Conservation (phyloP, 345 rosid genomes). For the Heritiera fomes region DNA sequence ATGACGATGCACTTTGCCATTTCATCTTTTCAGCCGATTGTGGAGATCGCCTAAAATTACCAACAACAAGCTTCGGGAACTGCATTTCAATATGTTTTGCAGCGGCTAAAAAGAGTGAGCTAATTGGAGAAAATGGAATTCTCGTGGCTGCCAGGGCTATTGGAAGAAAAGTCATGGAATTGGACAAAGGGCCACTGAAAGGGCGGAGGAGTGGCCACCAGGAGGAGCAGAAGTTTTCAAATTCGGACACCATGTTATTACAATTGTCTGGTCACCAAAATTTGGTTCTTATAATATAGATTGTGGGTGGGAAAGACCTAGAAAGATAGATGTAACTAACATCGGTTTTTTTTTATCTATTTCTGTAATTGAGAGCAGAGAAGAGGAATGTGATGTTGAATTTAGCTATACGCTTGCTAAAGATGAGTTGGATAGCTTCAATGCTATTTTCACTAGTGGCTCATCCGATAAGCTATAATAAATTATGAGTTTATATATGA, state of each 20-base stretch:
- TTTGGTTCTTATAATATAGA: slow-evolving; percentile 34
- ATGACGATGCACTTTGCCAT: too few species aligned
- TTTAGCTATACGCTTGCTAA: slow-evolving; percentile 30
- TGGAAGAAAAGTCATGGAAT: slow-evolving; percentile 30
- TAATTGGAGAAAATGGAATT: slow-evolving; percentile 38
- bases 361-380: slow-evolving; percentile 26
- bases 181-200: slow-evolving; percentile 29
- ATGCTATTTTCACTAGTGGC: too few species aligned
- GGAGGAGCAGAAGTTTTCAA: slow-evolving; percentile 26
- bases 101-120: slow-evolving; percentile 20
- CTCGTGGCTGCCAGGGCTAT: slow-evolving; percentile 40
- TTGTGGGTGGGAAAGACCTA: slow-evolving; percentile 55
- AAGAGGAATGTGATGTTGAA: slow-evolving; percentile 31
- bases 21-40: too few species aligned
- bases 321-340: slow-evolving; percentile 38
- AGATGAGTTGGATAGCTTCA: slow-evolving; percentile 28
- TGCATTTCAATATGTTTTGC: slow-evolving; percentile 25
- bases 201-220: slow-evolving; percentile 36
- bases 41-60: slow-evolving; percentile 18
- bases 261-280: slow-evolving; percentile 39
- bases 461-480: too few species aligned
- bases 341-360: neutral
- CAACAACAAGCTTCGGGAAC: slow-evolving; percentile 39
- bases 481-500: too few species aligned
- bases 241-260: neutral